These are phyloP conservation scores for Ailanthus altissimus DNA, from an alignment of 345 rosid species.

Conservation along the genomic window DNA sequence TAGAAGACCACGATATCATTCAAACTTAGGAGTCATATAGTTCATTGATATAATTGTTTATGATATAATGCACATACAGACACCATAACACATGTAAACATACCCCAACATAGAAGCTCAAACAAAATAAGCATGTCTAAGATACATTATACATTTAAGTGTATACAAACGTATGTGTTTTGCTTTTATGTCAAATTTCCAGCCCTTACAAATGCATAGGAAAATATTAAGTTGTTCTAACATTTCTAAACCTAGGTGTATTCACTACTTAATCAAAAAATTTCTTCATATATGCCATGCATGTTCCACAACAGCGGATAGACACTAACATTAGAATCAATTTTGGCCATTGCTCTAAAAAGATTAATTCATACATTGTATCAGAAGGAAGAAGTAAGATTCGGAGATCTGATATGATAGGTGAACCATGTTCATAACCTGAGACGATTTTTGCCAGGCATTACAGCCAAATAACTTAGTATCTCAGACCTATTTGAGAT, in stretches of 20 bases:
- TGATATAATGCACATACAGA: background rate
- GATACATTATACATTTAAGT: background rate
- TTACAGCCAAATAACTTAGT: background rate
- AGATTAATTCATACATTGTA: background rate
- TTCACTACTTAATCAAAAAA: background rate
- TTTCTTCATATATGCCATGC: background rate
- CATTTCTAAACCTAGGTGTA: background rate
- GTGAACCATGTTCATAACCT: background rate
- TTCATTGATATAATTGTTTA: background rate
- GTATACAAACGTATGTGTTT: background rate
- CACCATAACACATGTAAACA: background rate
- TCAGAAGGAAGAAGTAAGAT: background rate
- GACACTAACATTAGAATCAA: background rate
- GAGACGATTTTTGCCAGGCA: background rate
- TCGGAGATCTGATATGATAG: background rate
- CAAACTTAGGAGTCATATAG: background rate
- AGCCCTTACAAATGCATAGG: too few species aligned
- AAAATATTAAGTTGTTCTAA: constrained; percentile 5
- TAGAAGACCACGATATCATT: constrained; percentile 2
- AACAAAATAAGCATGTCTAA: background rate
- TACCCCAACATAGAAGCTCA: background rate
- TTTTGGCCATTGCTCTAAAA: background rate
- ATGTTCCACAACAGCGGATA: background rate
- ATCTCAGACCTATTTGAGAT: background rate
- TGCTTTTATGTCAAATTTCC: constrained; percentile 14